A percentile compares a stretch with the other conserved stretches of the same genome.
Conservation (phyloP, 768 basidiomycete genomes). For the Mycena latifolia region DNA sequence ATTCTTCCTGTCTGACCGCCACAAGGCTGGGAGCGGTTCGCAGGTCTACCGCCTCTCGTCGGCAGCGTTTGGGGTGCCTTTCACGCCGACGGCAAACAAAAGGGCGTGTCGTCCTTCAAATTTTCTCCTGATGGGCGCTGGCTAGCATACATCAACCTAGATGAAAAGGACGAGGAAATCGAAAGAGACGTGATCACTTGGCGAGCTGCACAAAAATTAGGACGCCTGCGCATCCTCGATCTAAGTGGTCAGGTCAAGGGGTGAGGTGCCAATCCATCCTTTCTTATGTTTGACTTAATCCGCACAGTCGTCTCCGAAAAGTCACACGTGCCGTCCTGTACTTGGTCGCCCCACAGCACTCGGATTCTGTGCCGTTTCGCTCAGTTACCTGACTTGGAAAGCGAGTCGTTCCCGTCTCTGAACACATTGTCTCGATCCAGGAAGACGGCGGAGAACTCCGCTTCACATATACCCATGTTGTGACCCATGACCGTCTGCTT, state of each 20-base stretch:
- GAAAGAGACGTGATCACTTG: slow-evolving; percentile 28
- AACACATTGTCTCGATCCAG: slow-evolving; percentile 23
- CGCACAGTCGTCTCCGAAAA: slow-evolving; percentile 14
- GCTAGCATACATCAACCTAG: slow-evolving; percentile 31
- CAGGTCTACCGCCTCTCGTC: slow-evolving; percentile 32
- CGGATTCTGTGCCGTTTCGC: slow-evolving; percentile 23
- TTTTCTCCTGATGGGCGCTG: slow-evolving; percentile 33
- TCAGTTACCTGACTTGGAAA: slow-evolving; percentile 17
- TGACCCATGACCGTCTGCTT: slow-evolving; percentile 18
- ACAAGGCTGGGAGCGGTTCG: slow-evolving; percentile 26
- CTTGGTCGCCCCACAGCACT: slow-evolving; percentile 33
- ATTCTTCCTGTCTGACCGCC: slow-evolving; percentile 35
- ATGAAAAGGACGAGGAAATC: slow-evolving; percentile 28
- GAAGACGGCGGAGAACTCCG: slow-evolving; percentile 5
- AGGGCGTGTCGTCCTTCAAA: slow-evolving; percentile 14
- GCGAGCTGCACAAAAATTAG: slow-evolving; percentile 10
- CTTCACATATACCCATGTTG: neutral
- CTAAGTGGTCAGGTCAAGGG: slow-evolving; percentile 14
- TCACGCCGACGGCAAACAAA: slow-evolving; percentile 22
- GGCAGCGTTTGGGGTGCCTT: slow-evolving; percentile 15
- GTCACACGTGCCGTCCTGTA: slow-evolving; percentile 18
- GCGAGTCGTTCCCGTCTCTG: slow-evolving; percentile 23
- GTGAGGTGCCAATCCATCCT: slow-evolving; percentile 11
- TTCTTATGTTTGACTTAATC: too few species aligned
- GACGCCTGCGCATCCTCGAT: slow-evolving; percentile 30